A percentile compares a stretch with the other conserved stretches of the same genome.
These are phyloP conservation scores for Knoxia roxburghii DNA, from an alignment of 257 asterid genomes.

Conservation along the genomic window DNA sequence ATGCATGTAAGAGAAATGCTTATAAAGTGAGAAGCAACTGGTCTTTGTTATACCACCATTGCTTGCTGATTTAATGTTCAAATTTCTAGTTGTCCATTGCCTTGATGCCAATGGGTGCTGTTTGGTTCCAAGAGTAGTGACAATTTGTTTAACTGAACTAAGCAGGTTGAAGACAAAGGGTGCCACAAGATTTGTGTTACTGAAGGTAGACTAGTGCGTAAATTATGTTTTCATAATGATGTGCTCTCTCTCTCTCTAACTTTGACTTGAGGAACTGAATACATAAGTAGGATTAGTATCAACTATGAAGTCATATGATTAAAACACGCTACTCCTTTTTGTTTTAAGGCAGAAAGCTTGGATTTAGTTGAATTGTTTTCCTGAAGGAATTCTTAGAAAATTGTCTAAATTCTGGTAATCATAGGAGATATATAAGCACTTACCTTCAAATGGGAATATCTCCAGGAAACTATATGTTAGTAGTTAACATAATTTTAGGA, in stretches of 20 bases:
- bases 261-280: background rate
- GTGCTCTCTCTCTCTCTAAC: background rate
- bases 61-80: background rate
- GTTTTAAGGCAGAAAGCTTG: background rate
- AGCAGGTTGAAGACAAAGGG: conserved; percentile 43
- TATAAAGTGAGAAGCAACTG: background rate
- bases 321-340: background rate
- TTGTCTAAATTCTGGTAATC: background rate
- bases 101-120: background rate
- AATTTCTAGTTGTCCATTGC: background rate
- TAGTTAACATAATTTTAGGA: background rate
- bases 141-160: conserved; percentile 23
- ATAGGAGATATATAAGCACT: background rate
- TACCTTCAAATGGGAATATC: background rate
- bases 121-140: background rate
- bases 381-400: background rate
- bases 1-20: background rate
- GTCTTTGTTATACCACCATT: background rate
- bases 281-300: background rate
- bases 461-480: background rate
- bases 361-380: background rate
- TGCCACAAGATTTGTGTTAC: conserved; percentile 27
- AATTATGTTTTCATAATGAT: background rate
- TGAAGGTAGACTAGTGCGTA: conserved; percentile 37
- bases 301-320: background rate